Conservation (phyloP, 1,284 basidiomycete species). For the Coniophora puteana region DNA sequence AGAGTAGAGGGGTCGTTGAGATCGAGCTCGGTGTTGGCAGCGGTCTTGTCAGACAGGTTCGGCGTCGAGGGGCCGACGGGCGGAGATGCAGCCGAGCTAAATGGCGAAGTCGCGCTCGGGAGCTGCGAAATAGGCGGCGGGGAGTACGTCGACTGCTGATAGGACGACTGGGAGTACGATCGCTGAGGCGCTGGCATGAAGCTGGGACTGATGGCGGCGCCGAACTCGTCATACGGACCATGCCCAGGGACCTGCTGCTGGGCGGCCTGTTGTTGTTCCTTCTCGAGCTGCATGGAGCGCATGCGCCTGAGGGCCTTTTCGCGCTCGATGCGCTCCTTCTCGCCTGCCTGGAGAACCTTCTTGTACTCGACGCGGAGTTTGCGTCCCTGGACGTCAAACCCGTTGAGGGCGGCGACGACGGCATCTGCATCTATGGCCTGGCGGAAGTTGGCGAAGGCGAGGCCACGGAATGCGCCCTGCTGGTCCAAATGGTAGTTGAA, state of each 20-base stretch:
- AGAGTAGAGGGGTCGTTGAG: constrained; percentile 94
- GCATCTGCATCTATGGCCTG: constrained; percentile 89
- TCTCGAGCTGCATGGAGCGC: constrained; percentile 93
- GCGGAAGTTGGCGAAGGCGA: constrained; percentile 99
- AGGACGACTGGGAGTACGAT: constrained; percentile 61
- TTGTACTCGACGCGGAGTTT: constrained; percentile 99
- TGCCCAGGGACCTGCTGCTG: no score
- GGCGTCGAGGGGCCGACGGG: constrained; percentile 52
- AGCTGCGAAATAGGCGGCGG: constrained; percentile 57
- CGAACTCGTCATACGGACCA: constrained; percentile 74
- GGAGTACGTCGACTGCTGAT: constrained; percentile 56
- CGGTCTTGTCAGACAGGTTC: constrained; percentile 56
- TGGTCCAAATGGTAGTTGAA: constrained; percentile 99
- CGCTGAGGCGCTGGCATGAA: constrained; percentile 58
- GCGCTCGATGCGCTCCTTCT: constrained; percentile 98
- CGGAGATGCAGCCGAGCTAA: constrained; percentile 45
- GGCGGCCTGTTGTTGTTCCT: constrained; percentile 55
- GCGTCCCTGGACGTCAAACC: constrained; percentile 96
- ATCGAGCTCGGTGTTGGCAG: constrained; percentile 72
- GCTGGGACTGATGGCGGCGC: constrained; percentile 40
- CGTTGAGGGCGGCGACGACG: constrained; percentile 93
- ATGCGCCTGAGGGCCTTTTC: constrained; percentile 99
- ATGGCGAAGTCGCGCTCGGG: constrained; percentile 49
- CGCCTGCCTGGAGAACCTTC: constrained; percentile 97
- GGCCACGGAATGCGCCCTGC: constrained; percentile 91